Conservation (phyloP, 805 yeast species). For the Nakazawaea populi region DNA sequence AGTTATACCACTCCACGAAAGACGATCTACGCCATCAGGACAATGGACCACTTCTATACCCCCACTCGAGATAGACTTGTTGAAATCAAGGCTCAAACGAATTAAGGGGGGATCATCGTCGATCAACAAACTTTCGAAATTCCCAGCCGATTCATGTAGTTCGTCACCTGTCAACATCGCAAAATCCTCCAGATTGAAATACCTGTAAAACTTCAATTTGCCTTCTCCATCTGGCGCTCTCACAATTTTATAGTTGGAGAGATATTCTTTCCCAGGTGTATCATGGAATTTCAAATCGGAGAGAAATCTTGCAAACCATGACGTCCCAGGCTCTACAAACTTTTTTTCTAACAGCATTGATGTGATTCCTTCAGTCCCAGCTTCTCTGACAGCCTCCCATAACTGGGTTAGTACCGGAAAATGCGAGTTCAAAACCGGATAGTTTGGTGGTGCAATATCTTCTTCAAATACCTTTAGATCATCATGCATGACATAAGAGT, state of each 20-base stretch:
- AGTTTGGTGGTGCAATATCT: slow-evolving; percentile 9
- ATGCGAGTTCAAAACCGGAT: slow-evolving; percentile 41
- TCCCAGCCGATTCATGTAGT: not conserved
- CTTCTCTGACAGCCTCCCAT: slow-evolving; percentile 36
- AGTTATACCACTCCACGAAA: slow-evolving; percentile 4
- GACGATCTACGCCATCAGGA: slow-evolving; percentile 4
- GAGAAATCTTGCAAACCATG: slow-evolving; percentile 37
- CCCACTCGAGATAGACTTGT: not conserved
- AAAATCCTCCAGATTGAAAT: slow-evolving; percentile 42
- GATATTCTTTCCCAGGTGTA: slow-evolving; percentile 5
- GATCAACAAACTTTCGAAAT: not conserved
- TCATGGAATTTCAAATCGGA: not conserved
- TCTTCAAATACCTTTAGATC: not conserved
- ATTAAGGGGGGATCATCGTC: slow-evolving; percentile 11
- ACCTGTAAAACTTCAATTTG: slow-evolving; percentile 64
- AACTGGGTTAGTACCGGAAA: slow-evolving; percentile 66
- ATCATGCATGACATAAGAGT: not conserved
- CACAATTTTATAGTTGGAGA: slow-evolving; percentile 35
- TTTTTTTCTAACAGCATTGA: slow-evolving; percentile 45
- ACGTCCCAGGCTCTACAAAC: slow-evolving; percentile 47
- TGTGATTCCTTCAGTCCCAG: slow-evolving; percentile 48
- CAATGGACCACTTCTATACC: slow-evolving; percentile 5
- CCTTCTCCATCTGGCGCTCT: slow-evolving; percentile 71
- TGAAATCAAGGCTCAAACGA: slow-evolving; percentile 13
- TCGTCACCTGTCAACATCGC: slow-evolving; percentile 23